Evolutionary conservation across 192 early-diverging fungal genomes (phyloP), one percentile per base, ranked within the genome.

Genomic region (Rhizophagus prolifer): DNA sequence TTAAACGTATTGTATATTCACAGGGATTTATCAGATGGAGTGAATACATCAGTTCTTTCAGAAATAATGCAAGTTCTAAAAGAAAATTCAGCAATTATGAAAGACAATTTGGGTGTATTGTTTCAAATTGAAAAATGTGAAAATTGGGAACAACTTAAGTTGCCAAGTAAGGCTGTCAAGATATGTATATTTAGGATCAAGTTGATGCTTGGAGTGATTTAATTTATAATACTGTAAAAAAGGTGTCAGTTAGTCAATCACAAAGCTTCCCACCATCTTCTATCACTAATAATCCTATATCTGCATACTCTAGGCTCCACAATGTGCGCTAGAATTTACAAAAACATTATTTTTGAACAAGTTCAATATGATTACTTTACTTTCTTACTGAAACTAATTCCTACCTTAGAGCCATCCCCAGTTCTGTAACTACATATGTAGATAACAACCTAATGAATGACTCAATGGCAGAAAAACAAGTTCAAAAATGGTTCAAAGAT

Each of bases 261-360:
- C 68, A 70, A 70, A 47, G 19, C n/a, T 2, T 50, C 23, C 13
- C 2, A 16, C 19, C n/a, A n/a, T n/a, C n/a, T 70, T 70, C 68
- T 38, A 70, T 28, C 19, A 21, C 34, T 70, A 44, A 25, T 70
- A n/a, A n/a, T 9, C 46, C 10, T n/a, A 13, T 1, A 13, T 63
- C 30, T 63, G 23, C 61, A 63, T 23, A 23, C 1, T 63, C 9
- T 31, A 63, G 61, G n/a, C n/a, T n/a, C n/a, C n/a, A n/a, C n/a
- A n/a, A n/a, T n/a, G n/a, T n/a, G n/a, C 46, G 38, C 41, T 38
- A 70, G 23, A 70, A 44, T 36, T 44, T 70, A 70, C 44, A 30
- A 47, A 44, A 50, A 21, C 41, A 70, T 70, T 44, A 19, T 23
- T 12, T 70, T 70, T 70, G 21, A 70, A 47, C 31, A 19, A 4